These are phyloP conservation scores for Lactifluus rugatus DNA, from an alignment of 768 basidiomycete species.

Conservation along the genomic window DNA sequence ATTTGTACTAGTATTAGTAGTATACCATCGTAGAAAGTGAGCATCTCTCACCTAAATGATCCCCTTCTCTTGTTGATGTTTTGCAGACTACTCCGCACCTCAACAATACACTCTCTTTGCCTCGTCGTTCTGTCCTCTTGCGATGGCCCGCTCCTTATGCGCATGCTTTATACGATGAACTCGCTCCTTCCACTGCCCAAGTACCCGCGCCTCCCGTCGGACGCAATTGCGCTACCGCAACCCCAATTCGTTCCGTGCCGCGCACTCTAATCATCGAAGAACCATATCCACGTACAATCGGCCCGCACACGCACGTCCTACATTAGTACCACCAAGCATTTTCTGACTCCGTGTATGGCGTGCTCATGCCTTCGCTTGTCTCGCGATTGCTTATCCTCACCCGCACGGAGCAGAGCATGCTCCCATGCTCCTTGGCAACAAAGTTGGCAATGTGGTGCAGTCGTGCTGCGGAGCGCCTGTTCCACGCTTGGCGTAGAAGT, in stretches of 20 bases:
- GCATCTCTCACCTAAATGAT: background rate
- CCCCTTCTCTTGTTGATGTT: background rate
- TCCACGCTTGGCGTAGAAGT: constrained; percentile 56
- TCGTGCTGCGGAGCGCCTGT: constrained; percentile 44
- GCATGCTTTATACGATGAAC: constrained; percentile 54
- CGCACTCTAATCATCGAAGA: constrained; percentile 68
- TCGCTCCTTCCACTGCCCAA: constrained; percentile 51
- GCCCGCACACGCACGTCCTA: constrained; percentile 75
- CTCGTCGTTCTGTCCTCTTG: constrained; percentile 63
- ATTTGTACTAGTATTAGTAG: too few relatives aligned
- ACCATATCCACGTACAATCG: constrained; percentile 88
- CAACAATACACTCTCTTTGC: constrained; percentile 53
- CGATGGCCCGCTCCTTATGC: constrained; percentile 65
- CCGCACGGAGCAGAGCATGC: constrained; percentile 35
- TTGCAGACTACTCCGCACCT: constrained; percentile 55
- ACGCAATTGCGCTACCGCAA: constrained; percentile 36
- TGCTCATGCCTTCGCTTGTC: constrained; percentile 71
- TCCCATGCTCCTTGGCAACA: constrained; percentile 50
- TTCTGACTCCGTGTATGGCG: constrained; percentile 82
- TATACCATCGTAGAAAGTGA: constrained; percentile 60
- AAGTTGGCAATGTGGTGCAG: constrained; percentile 49
- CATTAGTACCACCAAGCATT: constrained; percentile 76
- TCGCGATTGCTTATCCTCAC: constrained; percentile 45
- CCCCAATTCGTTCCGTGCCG: constrained; percentile 42
- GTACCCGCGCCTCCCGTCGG: constrained; percentile 47